Evolutionary conservation across 495 filamentous ascomycete species (phyloP).

Genomic region (Platismatia glauca): DNA sequence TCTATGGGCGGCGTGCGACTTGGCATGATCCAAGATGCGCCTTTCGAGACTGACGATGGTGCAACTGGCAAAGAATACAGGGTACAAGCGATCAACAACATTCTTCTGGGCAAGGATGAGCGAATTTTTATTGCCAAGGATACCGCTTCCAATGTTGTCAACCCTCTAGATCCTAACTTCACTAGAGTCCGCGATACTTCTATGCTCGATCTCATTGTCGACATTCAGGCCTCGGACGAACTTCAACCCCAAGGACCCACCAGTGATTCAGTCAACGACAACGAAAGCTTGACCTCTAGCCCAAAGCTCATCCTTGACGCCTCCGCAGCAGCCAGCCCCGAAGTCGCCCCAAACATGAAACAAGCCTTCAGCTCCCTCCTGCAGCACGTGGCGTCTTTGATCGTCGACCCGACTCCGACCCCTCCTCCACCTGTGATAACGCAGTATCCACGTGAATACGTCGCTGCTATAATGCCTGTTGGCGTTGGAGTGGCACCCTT

Average conservation of each 20-base stretch:
- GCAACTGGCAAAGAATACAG: constrained; percentile 45
- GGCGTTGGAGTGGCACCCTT: constrained; percentile 70
- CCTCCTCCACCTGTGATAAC: constrained; percentile 27
- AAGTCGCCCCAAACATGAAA: constrained; percentile 41
- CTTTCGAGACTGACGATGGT: constrained; percentile 28
- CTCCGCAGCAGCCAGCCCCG: constrained; percentile 25
- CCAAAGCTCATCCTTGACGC: constrained; percentile 26
- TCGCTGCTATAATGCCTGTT: constrained; percentile 63
- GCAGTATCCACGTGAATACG: constrained; percentile 30
- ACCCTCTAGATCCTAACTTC: constrained; percentile 72
- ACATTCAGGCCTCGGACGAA: constrained; percentile 39
- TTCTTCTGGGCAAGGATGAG: constrained; percentile 81
- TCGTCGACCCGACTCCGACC: constrained; percentile 24
- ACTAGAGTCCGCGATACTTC: constrained; percentile 63
- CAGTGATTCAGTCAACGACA: constrained; percentile 23
- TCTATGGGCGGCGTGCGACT: constrained; percentile 70
- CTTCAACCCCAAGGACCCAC: constrained; percentile 7
- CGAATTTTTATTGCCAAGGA: constrained; percentile 74
- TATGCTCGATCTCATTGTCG: constrained; percentile 62
- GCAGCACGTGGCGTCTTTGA: constrained; percentile 46
- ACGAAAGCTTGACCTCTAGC: constrained; percentile 20
- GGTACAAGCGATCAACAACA: constrained; percentile 68
- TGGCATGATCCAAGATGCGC: constrained; percentile 64
- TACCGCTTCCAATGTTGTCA: constrained; percentile 59
- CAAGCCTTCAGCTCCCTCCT: constrained; percentile 48